phyloP scores from a whole-genome alignment of 768 basidiomycete genomes.

The Suillus spraguei region DNA sequence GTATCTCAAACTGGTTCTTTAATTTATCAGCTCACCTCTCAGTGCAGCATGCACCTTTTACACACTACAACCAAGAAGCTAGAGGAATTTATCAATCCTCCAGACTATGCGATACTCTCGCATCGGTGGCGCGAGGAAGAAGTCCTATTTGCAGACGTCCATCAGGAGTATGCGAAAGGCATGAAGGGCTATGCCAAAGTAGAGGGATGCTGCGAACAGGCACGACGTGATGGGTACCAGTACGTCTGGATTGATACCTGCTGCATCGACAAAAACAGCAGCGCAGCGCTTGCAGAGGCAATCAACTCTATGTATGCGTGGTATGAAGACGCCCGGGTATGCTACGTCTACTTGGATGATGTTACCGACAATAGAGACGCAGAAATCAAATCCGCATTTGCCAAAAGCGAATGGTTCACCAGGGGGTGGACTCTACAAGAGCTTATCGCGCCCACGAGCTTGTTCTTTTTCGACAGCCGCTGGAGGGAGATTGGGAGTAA shows the following conservation, averaged over 20 bases:
- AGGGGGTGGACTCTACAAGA: constrained; percentile 17
- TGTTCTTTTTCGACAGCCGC: constrained; percentile 17
- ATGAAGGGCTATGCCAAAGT: constrained; percentile 13
- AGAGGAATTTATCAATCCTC: constrained; percentile 9
- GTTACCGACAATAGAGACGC: constrained; percentile 4
- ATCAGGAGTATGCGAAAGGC: background rate
- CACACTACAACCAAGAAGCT: constrained; percentile 6
- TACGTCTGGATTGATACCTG: constrained; percentile 20
- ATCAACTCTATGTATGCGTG: constrained; percentile 20
- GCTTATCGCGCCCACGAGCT: constrained; percentile 17
- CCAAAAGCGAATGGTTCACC: constrained; percentile 18
- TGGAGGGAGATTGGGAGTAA: constrained; percentile 19
- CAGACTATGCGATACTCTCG: constrained; percentile 18
- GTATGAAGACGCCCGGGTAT: constrained; percentile 20
- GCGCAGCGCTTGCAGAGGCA: constrained; percentile 17
- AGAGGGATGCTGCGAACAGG: constrained; percentile 8
- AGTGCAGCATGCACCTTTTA: constrained; percentile 12
- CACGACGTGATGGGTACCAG: constrained; percentile 11
- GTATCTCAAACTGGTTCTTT: background rate
- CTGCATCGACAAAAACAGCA: constrained; percentile 21
- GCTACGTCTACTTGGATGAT: constrained; percentile 18
- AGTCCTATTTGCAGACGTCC: constrained; percentile 8
- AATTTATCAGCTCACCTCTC: background rate
- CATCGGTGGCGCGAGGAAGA: constrained; percentile 14
- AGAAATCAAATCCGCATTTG: background rate